Conservation (phyloP, 495 filamentous ascomycete species). For the Aspergillus mulundensis region DNA sequence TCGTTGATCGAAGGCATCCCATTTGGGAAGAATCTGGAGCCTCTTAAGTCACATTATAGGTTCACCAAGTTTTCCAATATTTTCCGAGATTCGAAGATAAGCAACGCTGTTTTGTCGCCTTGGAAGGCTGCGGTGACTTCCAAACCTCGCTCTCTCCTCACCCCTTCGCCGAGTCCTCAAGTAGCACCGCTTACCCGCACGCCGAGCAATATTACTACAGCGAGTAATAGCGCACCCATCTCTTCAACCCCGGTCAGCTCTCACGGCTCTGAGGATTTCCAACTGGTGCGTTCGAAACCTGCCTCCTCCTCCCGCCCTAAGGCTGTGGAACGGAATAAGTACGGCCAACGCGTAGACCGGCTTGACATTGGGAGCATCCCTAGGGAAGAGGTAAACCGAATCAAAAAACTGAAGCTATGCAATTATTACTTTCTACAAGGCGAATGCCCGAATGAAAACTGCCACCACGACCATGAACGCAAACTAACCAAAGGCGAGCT, state of each 20-base stretch:
- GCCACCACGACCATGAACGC: constrained; percentile 72
- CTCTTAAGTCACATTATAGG: constrained; percentile 50
- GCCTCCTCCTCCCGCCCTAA: constrained; percentile 49
- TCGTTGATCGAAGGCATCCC: constrained; percentile 72
- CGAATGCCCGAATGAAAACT: constrained; percentile 67
- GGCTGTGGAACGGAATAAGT: constrained; percentile 61
- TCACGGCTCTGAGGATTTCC: constrained; percentile 32
- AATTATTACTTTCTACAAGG: constrained; percentile 78
- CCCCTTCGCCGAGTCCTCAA: constrained; percentile 42
- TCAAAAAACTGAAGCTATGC: constrained; percentile 74
- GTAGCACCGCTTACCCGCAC: constrained; percentile 34
- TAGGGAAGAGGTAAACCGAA: constrained; percentile 53
- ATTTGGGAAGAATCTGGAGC: constrained; percentile 60
- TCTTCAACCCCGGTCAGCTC: constrained; percentile 31
- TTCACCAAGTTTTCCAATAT: constrained; percentile 58
- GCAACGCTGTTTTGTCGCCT: constrained; percentile 39
- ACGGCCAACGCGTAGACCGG: constrained; percentile 69
- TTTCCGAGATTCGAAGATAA: constrained; percentile 64
- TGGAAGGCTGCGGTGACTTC: constrained; percentile 35
- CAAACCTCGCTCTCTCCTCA: constrained; percentile 32
- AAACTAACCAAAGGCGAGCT: constrained; percentile 64
- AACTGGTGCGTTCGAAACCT: constrained; percentile 48
- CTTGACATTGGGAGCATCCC: constrained; percentile 50
- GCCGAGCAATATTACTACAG: constrained; percentile 39
- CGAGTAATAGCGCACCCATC: constrained; percentile 33